Base-by-base conservation (phyloP, 2,329 filamentous ascomycete species). In the Fusarium sp. region DNA sequence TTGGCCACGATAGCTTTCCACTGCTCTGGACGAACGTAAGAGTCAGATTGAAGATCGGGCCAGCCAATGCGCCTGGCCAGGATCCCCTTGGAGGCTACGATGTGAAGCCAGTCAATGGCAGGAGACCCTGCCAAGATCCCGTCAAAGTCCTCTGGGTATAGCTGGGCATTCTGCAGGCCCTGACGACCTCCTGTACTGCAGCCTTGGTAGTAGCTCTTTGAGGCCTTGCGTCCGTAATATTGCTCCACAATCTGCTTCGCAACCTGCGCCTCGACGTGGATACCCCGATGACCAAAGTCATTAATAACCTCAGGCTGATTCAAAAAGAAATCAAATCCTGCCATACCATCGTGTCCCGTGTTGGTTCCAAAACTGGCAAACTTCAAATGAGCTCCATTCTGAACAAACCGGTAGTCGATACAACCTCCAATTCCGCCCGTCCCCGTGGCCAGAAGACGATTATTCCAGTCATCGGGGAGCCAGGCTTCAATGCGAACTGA, bases 391-490 rank as follows among this genome's bases (percentile, higher is more conserved):
- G 58, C 58, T 0, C 58, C 56, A 5, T 62, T 62, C 1, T 61
- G 46, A 1, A 61, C 46, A 3, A 44, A 8, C 0, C 33, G 27
- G 20, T 53, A 62, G 2, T 61, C 56, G 1, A 62, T 54, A 1
- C 58, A 62, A 8, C 56, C 58, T 7, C 56, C 56, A 1, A 62
- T 54, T 1, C 58, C 58, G 2, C 58, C 58, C 3, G 58, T 62
- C 1, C 56, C 58, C 13, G 58, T 62, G 6, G 58, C 58, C 2
- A 61, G 5, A 0, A 62, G 35, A 11, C 58, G 56, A 7, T 15
- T 46, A 8, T 62, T 62, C 58, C 58, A 61, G 1, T 54, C 10
- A 3, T 62, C 58, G 0, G 46, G 56, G 1, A 62, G n/a, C 46
- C 58, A 62, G 2, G 58, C 58, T 9, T 54, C 56, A 8, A 62